A percentile compares a stretch with the other conserved stretches of the same genome.
Conservation (phyloP, 331 rosid species). For the Quercus lobata region DNA sequence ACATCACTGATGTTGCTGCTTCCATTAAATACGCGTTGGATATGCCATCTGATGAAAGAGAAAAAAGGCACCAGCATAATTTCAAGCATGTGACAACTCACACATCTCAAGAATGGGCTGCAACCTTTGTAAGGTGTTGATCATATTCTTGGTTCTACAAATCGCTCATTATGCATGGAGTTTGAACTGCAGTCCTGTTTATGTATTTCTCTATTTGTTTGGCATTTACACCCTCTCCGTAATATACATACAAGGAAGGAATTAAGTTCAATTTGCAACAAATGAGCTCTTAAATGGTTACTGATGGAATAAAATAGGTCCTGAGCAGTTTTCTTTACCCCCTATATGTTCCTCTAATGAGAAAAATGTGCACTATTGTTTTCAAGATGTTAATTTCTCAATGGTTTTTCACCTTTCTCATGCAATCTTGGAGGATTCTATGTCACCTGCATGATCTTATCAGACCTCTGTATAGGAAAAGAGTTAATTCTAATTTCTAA, state of each 20-base stretch:
- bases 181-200: background rate
- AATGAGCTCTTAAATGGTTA: background rate
- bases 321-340: background rate
- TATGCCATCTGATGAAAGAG: constrained; percentile 94
- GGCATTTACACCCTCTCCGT: background rate
- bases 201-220: background rate
- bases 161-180: constrained; percentile 4
- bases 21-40: constrained; percentile 89
- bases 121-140: constrained; percentile 86
- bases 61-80: constrained; percentile 87
- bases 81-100: constrained; percentile 94
- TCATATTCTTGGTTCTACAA: constrained; percentile 8
- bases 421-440: background rate
- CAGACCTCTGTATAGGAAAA: too few species aligned
- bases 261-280: background rate
- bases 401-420: background rate
- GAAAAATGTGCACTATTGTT: background rate
- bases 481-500: too few species aligned
- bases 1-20: constrained; percentile 85
- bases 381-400: background rate
- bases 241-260: background rate
- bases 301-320: background rate
- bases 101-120: constrained; percentile 99
- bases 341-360: background rate
- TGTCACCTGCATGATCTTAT: too few species aligned